Evolutionary conservation across 768 basidiomycete genomes (phyloP).

Genomic region (Asterophora lycoperdoides): DNA sequence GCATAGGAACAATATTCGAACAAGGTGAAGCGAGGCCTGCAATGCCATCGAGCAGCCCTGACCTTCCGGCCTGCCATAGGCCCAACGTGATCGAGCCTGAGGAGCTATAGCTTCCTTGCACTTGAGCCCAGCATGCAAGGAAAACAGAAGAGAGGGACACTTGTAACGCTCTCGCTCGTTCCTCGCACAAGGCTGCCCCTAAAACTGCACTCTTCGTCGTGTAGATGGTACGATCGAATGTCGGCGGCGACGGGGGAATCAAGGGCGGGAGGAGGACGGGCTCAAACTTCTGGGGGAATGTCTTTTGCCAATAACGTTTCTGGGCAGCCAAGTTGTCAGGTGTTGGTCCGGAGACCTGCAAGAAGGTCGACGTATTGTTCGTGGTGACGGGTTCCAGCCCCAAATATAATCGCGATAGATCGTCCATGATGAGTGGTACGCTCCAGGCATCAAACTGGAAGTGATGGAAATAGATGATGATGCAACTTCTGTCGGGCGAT

Average conservation of each 20-base stretch:
- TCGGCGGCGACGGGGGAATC: background rate
- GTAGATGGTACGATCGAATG: constrained; percentile 12
- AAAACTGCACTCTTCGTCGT: constrained; percentile 14
- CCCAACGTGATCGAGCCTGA: constrained; percentile 33
- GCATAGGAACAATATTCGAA: constrained; percentile 40
- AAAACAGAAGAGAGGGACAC: constrained; percentile 38
- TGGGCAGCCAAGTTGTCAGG: constrained; percentile 19
- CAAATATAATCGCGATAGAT: constrained; percentile 34
- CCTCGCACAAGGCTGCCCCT: constrained; percentile 30
- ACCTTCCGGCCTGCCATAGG: constrained; percentile 45
- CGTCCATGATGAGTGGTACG: constrained; percentile 35
- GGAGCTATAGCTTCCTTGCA: constrained; percentile 30
- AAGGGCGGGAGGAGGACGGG: constrained; percentile 25
- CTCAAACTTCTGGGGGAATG: constrained; percentile 25
- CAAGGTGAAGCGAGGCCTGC: constrained; percentile 41
- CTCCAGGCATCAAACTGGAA: constrained; percentile 51
- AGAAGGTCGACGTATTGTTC: constrained; percentile 26
- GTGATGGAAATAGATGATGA: constrained; percentile 37
- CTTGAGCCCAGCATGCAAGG: constrained; percentile 39
- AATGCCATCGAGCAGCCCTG: constrained; percentile 29
- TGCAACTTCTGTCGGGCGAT: constrained; percentile 18
- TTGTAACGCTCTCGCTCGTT: constrained; percentile 33
- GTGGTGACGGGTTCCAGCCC: constrained; percentile 20
- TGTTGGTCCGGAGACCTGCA: constrained; percentile 20
- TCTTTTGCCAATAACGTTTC: constrained; percentile 33